Conservation (phyloP, 805 yeast genomes). For the Schwanniomyces pseudopolymorphus region DNA sequence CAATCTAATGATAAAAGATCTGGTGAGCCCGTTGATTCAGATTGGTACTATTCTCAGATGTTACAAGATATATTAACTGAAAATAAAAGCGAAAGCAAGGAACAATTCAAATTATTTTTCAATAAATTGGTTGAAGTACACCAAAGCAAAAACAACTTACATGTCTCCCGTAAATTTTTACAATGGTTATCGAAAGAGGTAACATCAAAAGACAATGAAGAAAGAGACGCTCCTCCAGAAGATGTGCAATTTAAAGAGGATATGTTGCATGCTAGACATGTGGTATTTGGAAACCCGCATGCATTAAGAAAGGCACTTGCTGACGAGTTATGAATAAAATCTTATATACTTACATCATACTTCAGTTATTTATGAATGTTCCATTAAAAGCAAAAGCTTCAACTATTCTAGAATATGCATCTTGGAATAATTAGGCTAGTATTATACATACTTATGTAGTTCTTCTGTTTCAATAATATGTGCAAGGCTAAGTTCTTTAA, state of each 20-base stretch:
- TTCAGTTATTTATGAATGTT: constrained; percentile 1
- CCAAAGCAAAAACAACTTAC: constrained; percentile 22
- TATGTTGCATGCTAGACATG: constrained; percentile 52
- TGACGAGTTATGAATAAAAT: constrained; percentile 28
- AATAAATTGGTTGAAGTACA: constrained; percentile 32
- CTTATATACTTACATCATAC: neutral
- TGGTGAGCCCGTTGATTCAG: constrained; percentile 18
- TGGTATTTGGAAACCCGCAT: constrained; percentile 74
- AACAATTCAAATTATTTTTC: constrained; percentile 44
- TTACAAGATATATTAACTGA: constrained; percentile 33
- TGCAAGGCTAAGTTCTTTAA: constrained; percentile 44
- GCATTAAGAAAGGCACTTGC: constrained; percentile 62
- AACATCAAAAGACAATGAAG: constrained; percentile 16
- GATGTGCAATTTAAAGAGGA: constrained; percentile 39
- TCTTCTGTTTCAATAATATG: constrained; percentile 2
- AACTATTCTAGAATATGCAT: neutral
- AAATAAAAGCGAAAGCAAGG: constrained; percentile 23
- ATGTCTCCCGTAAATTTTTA: constrained; percentile 46
- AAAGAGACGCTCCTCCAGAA: constrained; percentile 26
- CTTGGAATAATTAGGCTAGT: neutral
- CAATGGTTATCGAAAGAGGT: constrained; percentile 60
- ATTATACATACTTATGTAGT: constrained; percentile 7
- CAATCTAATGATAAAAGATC: constrained; percentile 13
- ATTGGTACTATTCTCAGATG: constrained; percentile 32
- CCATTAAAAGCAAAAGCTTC: neutral